Percentiles rank a stretch among this genome's conserved stretches.
These are phyloP conservation scores for Fraxinus americana DNA, from an alignment of 257 asterid genomes.

Conservation along the genomic window DNA sequence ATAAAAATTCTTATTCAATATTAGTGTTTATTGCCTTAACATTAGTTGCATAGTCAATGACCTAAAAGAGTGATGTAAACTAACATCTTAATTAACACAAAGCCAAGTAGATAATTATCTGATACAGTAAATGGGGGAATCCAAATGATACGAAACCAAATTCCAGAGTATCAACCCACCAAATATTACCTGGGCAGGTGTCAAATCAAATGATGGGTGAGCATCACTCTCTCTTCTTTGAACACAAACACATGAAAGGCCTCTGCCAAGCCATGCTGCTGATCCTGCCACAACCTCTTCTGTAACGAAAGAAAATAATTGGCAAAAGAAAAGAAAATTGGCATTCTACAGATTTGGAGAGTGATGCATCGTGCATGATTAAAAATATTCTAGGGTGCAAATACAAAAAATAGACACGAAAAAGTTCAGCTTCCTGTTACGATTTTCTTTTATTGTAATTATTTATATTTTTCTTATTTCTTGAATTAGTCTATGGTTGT, in stretches of 20 bases:
- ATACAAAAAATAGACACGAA: background rate
- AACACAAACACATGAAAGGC: conserved; percentile 96
- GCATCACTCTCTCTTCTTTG: conserved; percentile 91
- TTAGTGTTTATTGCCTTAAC: background rate
- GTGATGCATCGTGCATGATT: background rate
- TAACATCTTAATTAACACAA: background rate
- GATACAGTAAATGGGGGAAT: background rate
- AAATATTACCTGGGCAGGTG: conserved; percentile 73
- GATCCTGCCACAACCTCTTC: conserved; percentile 95
- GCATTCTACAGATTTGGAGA: conserved; percentile 1
- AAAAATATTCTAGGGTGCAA: background rate
- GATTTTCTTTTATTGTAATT: too few relatives aligned
- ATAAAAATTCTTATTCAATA: background rate
- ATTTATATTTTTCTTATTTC: too few relatives aligned
- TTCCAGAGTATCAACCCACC: background rate
- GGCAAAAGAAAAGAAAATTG: conserved; percentile 26
- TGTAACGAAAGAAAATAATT: conserved; percentile 42
- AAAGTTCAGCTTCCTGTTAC: conserved; percentile 17
- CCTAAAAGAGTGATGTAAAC: background rate
- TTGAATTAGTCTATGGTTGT: too few relatives aligned
- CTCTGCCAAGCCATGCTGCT: conserved; percentile 98
- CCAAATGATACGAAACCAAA: background rate
- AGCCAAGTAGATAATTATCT: background rate
- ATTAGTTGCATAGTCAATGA: background rate
- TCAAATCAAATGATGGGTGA: conserved; percentile 89